These are phyloP conservation scores for Luzula sylvatica DNA, from an alignment of 176 grass and related monocot species.

Conservation along the genomic window DNA sequence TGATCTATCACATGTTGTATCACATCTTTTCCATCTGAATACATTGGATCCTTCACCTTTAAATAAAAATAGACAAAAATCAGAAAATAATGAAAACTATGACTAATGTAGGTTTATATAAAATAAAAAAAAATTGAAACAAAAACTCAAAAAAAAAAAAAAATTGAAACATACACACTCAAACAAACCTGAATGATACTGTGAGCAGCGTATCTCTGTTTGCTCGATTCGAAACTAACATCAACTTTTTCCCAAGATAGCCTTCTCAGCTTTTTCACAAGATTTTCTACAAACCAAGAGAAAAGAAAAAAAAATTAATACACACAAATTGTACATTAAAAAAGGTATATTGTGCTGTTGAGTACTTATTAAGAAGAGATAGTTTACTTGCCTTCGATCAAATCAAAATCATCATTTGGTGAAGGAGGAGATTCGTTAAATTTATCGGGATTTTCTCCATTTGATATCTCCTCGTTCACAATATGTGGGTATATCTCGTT, in stretches of 20 bases:
- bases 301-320: background rate
- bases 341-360: background rate
- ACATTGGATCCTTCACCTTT: slow-evolving; percentile 74
- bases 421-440: slow-evolving; percentile 21
- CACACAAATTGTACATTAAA: background rate
- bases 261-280: slow-evolving; percentile 60
- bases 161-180: background rate
- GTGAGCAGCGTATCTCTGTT: slow-evolving; percentile 73
- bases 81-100: background rate
- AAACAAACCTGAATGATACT: slow-evolving; percentile 77
- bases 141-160: too few species aligned
- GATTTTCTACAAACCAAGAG: slow-evolving; percentile 33
- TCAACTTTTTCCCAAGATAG: slow-evolving; percentile 97
- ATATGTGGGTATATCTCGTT: slow-evolving; percentile 78
- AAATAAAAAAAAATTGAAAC: background rate
- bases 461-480: slow-evolving; percentile 72
- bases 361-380: background rate
- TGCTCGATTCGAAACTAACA: slow-evolving; percentile 82
- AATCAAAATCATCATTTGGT: slow-evolving; percentile 27
- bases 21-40: slow-evolving; percentile 73
- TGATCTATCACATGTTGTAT: slow-evolving; percentile 84
- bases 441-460: slow-evolving; percentile 48
- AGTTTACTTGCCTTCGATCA: slow-evolving; percentile 55
- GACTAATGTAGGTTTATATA: background rate
- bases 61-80: slow-evolving; percentile 7